Evolutionary conservation across 1,284 basidiomycete species (phyloP), one percentile per base, ranked within the genome.

Genomic region (Ustilago esculenta): DNA sequence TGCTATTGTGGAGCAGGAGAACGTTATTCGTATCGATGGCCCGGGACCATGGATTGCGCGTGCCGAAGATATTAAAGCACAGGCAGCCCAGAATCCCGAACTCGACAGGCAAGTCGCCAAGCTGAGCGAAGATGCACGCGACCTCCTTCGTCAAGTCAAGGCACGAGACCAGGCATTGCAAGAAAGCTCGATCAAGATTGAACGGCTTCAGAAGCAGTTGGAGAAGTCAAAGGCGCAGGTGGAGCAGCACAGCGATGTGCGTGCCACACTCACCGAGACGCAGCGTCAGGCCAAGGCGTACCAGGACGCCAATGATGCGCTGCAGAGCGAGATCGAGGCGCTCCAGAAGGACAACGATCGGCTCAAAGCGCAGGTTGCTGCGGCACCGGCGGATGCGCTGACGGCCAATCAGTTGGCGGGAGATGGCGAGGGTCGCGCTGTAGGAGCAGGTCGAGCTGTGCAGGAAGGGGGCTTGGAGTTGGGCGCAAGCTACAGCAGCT

Each of bases 131-230:
- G 92, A 98, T 82, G 88, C 94, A 61, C 90, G 92, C 77, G 90
- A 90, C 27, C 87, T 97, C 55, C 86, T 90, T 25, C 89, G 92
- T 24, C 91, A 87, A 52, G 86, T 97, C 54, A 77, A 73, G 30
- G 57, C 56, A 15, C 88, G 92, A 83, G 95, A 98, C 68, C 92
- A 96, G 85, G 87, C 84, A 32, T 88, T 94, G 45, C 92, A 98
- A 82, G 96, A 98, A 80, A 86, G 89, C 6, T 85, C 85, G 5
- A 92, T 98, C 63, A 98, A 94, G 85, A 91, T 97, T 53, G 92
- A 97, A 82, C 87, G 95, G 8, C 90, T 98, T 86, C 92, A 95
- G 79, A 88, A 92, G 45, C 88, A 93, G 42, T 89, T 95, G 85
- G 94, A 98, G 79, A 87, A 88, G 1, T 89, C 89, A 59, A 94